A percentile compares a stretch with the other conserved stretches of the same genome.
Conservation (phyloP, 768 basidiomycete genomes). For the Tremella fuciformis region DNA sequence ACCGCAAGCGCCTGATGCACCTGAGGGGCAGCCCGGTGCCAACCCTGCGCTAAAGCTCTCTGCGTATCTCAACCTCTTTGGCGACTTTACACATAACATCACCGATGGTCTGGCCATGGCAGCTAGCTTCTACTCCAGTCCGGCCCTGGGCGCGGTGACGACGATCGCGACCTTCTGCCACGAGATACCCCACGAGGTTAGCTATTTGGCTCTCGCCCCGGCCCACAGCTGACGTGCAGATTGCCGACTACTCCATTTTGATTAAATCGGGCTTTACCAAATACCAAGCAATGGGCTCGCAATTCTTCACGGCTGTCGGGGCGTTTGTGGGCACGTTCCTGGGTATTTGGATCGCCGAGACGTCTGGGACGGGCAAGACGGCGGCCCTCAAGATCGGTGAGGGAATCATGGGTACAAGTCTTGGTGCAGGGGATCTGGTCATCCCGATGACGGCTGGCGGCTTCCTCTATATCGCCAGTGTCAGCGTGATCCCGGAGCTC, state of each 20-base stretch:
- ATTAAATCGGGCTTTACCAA: slow-evolving; percentile 83
- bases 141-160: slow-evolving; percentile 86
- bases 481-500: slow-evolving; percentile 83
- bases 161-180: slow-evolving; percentile 94
- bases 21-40: slow-evolving; percentile 13
- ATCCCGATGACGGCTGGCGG: slow-evolving; percentile 56
- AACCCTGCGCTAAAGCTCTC: slow-evolving; percentile 64
- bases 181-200: slow-evolving; percentile 81
- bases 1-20: slow-evolving; percentile 12
- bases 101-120: slow-evolving; percentile 96
- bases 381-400: slow-evolving; percentile 68
- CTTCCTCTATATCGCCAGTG: slow-evolving; percentile 89
- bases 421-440: slow-evolving; percentile 74
- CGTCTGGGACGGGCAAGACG: slow-evolving; percentile 34
- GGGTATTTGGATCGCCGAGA: slow-evolving; percentile 45
- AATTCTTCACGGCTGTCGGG: slow-evolving; percentile 85
- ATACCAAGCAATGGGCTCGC: slow-evolving; percentile 85
- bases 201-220: neutral
- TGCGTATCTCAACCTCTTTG: slow-evolving; percentile 87
- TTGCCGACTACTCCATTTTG: slow-evolving; percentile 93
- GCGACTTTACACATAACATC: slow-evolving; percentile 89
- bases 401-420: slow-evolving; percentile 80
- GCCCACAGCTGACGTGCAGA: slow-evolving; percentile 51
- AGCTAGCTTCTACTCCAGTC: slow-evolving; percentile 94
- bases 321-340: slow-evolving; percentile 70